phyloP scores from a whole-genome alignment of 2,329 filamentous ascomycete genomes.

The Pseudogymnoascus sp. region DNA sequence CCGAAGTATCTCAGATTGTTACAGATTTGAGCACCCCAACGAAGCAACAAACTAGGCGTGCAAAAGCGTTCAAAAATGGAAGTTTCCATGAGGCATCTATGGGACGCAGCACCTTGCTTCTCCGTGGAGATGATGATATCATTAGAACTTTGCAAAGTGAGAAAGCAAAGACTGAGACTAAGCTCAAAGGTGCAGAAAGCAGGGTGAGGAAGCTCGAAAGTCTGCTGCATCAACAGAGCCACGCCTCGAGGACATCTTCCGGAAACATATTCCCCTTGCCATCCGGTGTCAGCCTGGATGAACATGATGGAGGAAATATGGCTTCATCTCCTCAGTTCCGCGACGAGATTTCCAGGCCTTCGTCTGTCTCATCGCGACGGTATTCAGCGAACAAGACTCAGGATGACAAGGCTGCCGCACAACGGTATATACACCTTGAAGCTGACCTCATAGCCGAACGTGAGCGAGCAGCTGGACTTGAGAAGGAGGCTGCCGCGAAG shows the following conservation, averaged over 20 bases:
- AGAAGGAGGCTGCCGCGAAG: conserved; percentile 59
- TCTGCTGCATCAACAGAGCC: conserved; percentile 74
- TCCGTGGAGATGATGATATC: conserved; percentile 81
- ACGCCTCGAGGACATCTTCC: conserved; percentile 45
- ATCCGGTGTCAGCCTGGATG: conserved; percentile 35
- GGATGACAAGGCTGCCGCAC: conserved; percentile 53
- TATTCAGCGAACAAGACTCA: conserved; percentile 51
- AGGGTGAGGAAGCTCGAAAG: conserved; percentile 87
- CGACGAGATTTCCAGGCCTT: conserved; percentile 46
- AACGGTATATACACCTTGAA: conserved; percentile 62
- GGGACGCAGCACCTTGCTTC: conserved; percentile 68
- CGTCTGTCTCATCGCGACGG: conserved; percentile 52
- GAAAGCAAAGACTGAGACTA: conserved; percentile 65
- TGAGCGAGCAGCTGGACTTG: conserved; percentile 56
- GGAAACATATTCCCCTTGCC: conserved; percentile 48
- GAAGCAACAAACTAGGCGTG: conserved; percentile 74
- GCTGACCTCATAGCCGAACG: conserved; percentile 68
- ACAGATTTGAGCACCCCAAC: conserved; percentile 75
- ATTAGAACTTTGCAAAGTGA: conserved; percentile 72
- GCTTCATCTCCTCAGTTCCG: conserved; percentile 21
- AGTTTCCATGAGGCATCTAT: conserved; percentile 87
- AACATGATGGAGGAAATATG: conserved; percentile 37
- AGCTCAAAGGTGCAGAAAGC: conserved; percentile 75
- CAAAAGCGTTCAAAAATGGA: conserved; percentile 93
- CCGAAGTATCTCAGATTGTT: conserved; percentile 68